Conservation (phyloP, 257 asterid genomes). For the Solanum verrucosum region DNA sequence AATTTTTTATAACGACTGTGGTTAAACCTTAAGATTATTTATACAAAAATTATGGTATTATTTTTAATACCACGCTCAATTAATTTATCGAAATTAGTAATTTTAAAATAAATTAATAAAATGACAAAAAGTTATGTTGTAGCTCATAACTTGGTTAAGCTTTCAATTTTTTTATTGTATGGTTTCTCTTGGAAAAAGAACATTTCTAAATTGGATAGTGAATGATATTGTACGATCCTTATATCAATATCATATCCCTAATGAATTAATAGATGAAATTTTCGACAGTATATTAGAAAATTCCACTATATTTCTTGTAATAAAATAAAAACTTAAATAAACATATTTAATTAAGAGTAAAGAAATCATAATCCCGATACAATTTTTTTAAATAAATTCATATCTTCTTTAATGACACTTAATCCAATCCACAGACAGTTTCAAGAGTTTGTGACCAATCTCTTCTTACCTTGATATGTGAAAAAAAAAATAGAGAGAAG, state of each 20-base stretch:
- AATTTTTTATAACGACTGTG: neutral
- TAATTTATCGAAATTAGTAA: neutral
- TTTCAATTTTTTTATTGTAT: neutral
- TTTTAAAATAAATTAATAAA: neutral
- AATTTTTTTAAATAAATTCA: neutral
- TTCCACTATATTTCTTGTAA: no score
- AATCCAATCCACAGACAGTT: neutral
- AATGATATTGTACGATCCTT: neutral
- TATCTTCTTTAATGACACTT: neutral
- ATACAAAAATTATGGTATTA: no score
- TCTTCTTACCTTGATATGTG: neutral
- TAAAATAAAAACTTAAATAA: no score
- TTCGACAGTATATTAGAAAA: no score
- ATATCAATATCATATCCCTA: neutral
- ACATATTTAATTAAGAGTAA: neutral
- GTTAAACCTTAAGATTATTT: neutral
- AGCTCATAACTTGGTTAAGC: no score
- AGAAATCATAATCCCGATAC: neutral
- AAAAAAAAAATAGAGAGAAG: neutral
- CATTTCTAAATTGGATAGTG: neutral
- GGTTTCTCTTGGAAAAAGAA: no score
- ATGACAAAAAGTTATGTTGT: neutral
- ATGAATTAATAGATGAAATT: no score
- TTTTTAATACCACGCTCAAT: neutral
- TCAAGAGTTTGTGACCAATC: neutral